Conservation (phyloP, 805 yeast genomes). For the Kodamaea kakaduensis region DNA sequence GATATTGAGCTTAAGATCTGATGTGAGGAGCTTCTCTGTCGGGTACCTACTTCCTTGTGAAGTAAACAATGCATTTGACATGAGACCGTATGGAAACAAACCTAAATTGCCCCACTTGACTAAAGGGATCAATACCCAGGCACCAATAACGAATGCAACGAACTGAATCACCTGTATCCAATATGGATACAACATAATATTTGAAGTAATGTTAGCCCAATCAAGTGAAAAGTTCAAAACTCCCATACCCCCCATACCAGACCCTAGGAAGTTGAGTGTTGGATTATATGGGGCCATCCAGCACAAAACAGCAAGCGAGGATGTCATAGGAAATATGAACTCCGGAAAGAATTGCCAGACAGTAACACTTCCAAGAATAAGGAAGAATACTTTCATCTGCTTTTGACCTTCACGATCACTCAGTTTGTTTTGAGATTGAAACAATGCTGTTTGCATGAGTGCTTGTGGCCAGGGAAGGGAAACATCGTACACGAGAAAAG, state of each 20-base stretch:
- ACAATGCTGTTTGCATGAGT: slow-evolving; percentile 47
- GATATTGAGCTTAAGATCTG: slow-evolving; percentile 36
- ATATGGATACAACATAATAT: slow-evolving; percentile 48
- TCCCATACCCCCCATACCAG: slow-evolving; percentile 54
- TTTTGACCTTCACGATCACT: slow-evolving; percentile 17
- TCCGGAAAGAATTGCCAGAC: slow-evolving; percentile 51
- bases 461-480: slow-evolving; percentile 48
- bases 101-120: slow-evolving; percentile 42
- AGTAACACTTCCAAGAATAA: slow-evolving; percentile 31
- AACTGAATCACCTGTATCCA: slow-evolving; percentile 51
- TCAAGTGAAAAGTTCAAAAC: slow-evolving; percentile 45
- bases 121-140: slow-evolving; percentile 47
- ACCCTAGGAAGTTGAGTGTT: slow-evolving; percentile 42
- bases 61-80: slow-evolving; percentile 43
- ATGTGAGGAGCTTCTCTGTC: slow-evolving; percentile 35
- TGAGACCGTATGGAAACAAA: slow-evolving; percentile 35
- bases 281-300: slow-evolving; percentile 45
- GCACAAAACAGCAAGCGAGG: slow-evolving; percentile 47
- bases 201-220: slow-evolving; percentile 51
- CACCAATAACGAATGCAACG: slow-evolving; percentile 42
- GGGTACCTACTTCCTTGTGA: slow-evolving; percentile 41
- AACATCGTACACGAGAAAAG: slow-evolving; percentile 44
- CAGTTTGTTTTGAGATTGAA: slow-evolving; percentile 27
- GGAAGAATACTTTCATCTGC: slow-evolving; percentile 37
- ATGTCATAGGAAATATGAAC: slow-evolving; percentile 44